phyloP scores from a whole-genome alignment of 345 rosid species.

The Schrenkiella parvula region DNA sequence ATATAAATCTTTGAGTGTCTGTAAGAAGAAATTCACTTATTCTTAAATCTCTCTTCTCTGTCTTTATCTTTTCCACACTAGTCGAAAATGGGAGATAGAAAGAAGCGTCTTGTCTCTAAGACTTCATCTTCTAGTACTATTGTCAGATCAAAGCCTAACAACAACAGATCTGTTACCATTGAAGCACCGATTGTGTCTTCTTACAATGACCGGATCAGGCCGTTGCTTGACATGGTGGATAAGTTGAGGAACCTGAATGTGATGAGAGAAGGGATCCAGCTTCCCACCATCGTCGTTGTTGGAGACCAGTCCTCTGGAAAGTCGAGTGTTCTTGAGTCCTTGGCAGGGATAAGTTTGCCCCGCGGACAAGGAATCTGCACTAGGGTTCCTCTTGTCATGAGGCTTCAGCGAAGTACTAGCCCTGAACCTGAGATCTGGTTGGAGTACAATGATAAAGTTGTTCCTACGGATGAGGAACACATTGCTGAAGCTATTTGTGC shows the following conservation, averaged over 20 bases:
- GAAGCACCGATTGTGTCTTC: conserved; percentile 30
- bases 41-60: neutral
- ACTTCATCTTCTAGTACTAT: neutral
- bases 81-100: neutral
- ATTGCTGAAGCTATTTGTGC: conserved; percentile 26
- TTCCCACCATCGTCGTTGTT: conserved; percentile 59
- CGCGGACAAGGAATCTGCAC: conserved; percentile 52
- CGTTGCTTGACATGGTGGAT: conserved; percentile 54
- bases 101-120: neutral
- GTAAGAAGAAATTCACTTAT: neutral
- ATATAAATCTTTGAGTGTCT: neutral
- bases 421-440: conserved; percentile 32
- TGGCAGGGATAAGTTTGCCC: conserved; percentile 52
- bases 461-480: conserved; percentile 27
- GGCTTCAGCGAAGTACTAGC: conserved; percentile 32
- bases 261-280: conserved; percentile 48
- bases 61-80: neutral
- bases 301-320: conserved; percentile 61
- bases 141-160: neutral
- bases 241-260: conserved; percentile 40
- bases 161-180: neutral
- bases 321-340: conserved; percentile 56
- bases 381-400: conserved; percentile 53
- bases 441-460: neutral
- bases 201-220: conserved; percentile 42